Evolutionary conservation across 306 rosid genomes (phyloP).

Genomic region (Arachis stenosperma): DNA sequence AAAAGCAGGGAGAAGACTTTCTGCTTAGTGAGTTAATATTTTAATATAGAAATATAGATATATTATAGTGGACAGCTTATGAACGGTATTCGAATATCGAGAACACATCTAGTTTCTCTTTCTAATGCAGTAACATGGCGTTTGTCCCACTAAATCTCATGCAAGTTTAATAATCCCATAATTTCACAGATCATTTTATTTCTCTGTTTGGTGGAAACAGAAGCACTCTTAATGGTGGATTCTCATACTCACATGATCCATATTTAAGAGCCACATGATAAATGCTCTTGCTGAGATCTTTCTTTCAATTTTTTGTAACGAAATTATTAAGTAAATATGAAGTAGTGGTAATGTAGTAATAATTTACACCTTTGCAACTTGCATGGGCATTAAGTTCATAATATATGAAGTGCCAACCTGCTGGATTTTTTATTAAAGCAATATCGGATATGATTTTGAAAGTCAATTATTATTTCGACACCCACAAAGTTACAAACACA

Average conservation of each 20-base stretch:
- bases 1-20: too few relatives aligned
- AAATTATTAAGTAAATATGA: too few relatives aligned
- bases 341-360: too few relatives aligned
- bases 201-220: too few relatives aligned
- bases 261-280: slow-evolving; percentile 9
- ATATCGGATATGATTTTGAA: not conserved
- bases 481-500: not conserved
- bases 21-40: too few relatives aligned
- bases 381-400: not conserved
- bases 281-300: not conserved
- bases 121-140: slow-evolving; percentile 30
- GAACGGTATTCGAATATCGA: slow-evolving; percentile 5
- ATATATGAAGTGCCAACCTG: not conserved
- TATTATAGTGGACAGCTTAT: not conserved
- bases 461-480: slow-evolving; percentile 19
- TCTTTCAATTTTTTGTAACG: too few relatives aligned
- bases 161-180: slow-evolving; percentile 6
- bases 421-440: not conserved
- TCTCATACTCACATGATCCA: slow-evolving; percentile 30
- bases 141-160: slow-evolving; percentile 13
- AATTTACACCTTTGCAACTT: not conserved
- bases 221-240: slow-evolving; percentile 11
- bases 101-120: slow-evolving; percentile 1
- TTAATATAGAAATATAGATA: too few relatives aligned
- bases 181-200: not conserved